phyloP scores from a whole-genome alignment of 148 eudicot species.

The Silene uniflora region DNA sequence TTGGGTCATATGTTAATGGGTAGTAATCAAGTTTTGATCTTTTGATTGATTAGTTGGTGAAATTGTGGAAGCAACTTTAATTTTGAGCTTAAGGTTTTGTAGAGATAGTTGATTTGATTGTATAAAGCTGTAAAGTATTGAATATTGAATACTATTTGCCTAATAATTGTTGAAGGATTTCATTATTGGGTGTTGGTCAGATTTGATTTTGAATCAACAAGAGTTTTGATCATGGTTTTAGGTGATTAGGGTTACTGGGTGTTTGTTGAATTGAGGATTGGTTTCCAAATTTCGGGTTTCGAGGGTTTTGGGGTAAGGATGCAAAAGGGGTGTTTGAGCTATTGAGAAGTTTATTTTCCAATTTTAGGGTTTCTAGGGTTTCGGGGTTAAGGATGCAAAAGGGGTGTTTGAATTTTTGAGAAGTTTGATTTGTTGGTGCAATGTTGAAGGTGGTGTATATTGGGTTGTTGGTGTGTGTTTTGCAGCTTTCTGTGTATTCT shows the following conservation, averaged over 20 bases:
- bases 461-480: conserved; percentile 29
- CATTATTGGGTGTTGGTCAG: background rate
- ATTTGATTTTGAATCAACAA: conserved; percentile 3
- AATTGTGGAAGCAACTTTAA: background rate
- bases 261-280: conserved; percentile 12
- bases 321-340: background rate
- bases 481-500: conserved; percentile 23
- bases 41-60: background rate
- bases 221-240: conserved; percentile 5
- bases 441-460: conserved; percentile 29
- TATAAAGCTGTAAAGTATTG: conserved; percentile 1
- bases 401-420: background rate
- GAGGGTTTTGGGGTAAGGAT: conserved; percentile 1
- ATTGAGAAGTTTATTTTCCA: background rate
- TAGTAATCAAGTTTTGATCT: conserved; percentile 11
- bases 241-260: conserved; percentile 9
- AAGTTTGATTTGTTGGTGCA: conserved; percentile 22
- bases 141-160: background rate
- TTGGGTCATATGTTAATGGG: conserved; percentile 7
- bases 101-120: conserved; percentile 9
- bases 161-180: background rate
- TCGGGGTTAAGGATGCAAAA: background rate
- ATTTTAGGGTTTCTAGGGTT: conserved; percentile 2
- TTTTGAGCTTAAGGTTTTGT: background rate
- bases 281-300: background rate